Base-by-base conservation (phyloP, 306 rosid genomes). In the Corylus americana region DNA sequence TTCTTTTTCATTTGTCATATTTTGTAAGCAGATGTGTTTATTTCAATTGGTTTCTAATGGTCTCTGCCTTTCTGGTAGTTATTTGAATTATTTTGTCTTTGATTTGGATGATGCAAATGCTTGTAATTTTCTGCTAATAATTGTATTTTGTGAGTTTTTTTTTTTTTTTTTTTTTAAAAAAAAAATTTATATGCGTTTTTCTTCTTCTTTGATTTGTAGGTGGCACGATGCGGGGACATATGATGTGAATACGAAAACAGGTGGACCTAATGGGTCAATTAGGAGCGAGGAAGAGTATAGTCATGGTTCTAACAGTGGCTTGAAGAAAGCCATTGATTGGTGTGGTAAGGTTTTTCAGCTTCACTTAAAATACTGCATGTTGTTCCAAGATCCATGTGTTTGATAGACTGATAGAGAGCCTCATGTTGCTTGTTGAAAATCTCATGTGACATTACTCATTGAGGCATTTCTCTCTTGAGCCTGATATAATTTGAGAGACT, bases 161-260 rank as follows among this genome's bases (percentile, higher is more conserved):
- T 31, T 29, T 81, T 68, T 37, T 27, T 8, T 48, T 25, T 71
- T 2, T 11, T 35, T 45, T 22, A 0, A 0, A 22, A 22, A 22
- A 45, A 45, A 45, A 45, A 20, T 1, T 76, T 29, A 5, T 49
- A 48, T 53, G 10, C 27, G 7, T 74, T 58, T 45, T 37, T 22
- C 11, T 51, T 58, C 54, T 59, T 22, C 55, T 64, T 54, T 58
- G 70, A 64, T 75, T 74, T 80, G 68, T 72, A 90, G 97, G 68
- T 93, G 99, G 99, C 99, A 95, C 78, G 99, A 95, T 77, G 99
- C 99, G 17, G 97, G 99, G 0, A 95, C 99, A 20, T 93, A 89
- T 78, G 99, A 95, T 68, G 93, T 81, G 20, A 84, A 74, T 6
- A 77, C 91, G 3, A 95, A 90, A 79, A 90, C 96, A 18, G 98